Conservation (phyloP, 2,329 filamentous ascomycete genomes). For the Penicillium thymicola region DNA sequence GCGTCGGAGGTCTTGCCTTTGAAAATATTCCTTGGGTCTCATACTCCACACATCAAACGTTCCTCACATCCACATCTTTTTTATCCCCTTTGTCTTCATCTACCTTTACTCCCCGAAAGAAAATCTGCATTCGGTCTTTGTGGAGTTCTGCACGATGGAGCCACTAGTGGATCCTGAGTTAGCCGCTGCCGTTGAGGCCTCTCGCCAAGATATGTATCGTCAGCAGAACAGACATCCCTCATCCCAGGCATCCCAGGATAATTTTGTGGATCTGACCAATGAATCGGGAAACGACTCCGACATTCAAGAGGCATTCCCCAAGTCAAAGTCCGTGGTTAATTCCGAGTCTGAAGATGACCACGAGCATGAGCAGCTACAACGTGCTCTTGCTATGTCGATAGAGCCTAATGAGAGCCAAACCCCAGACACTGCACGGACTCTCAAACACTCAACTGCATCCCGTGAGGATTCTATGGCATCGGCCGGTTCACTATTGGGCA, state of each 20-base stretch:
- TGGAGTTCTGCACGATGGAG: constrained; percentile 1
- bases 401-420: constrained; percentile 11
- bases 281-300: constrained; percentile 31
- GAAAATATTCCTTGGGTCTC: neutral
- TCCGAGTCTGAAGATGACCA: constrained; percentile 25
- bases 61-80: neutral
- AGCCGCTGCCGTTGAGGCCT: constrained; percentile 23
- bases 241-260: neutral
- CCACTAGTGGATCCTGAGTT: constrained; percentile 17
- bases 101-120: neutral
- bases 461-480: neutral
- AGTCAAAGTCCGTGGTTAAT: constrained; percentile 27
- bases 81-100: neutral
- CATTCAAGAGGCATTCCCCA: constrained; percentile 23
- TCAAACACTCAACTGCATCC: neutral
- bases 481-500: constrained; percentile 41
- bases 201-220: constrained; percentile 15
- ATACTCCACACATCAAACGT: constrained; percentile 5
- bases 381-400: constrained; percentile 36
- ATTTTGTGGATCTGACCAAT: constrained; percentile 35
- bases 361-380: constrained; percentile 37
- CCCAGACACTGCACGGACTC: neutral
- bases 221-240: neutral
- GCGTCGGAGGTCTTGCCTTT: neutral
- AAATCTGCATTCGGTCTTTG: neutral